These are phyloP conservation scores for Ammopiptanthus mongolicus DNA, from an alignment of 306 rosid genomes.

Conservation along the genomic window DNA sequence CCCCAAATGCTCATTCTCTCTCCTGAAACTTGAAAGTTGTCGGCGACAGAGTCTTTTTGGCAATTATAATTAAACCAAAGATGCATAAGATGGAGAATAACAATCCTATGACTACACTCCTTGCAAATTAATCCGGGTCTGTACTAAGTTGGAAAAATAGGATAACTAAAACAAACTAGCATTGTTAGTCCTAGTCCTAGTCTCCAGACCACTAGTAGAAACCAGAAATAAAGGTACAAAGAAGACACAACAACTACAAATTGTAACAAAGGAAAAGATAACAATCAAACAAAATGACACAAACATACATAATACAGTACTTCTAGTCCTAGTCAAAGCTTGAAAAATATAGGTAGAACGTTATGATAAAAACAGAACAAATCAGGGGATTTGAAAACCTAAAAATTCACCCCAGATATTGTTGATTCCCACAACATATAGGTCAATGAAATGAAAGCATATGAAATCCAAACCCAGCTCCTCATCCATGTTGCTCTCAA, in stretches of 20 bases:
- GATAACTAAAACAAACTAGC: slow-evolving; percentile 11
- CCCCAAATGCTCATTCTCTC: no score
- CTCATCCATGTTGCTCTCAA: no score
- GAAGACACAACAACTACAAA: slow-evolving; percentile 18
- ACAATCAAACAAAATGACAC: slow-evolving; percentile 26
- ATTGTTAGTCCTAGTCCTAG: background rate
- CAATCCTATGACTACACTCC: no score
- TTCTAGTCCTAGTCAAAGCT: slow-evolving; percentile 29
- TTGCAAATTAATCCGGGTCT: slow-evolving; percentile 17
- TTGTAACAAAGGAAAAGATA: slow-evolving; percentile 21
- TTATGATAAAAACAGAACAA: slow-evolving; percentile 24
- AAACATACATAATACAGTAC: slow-evolving; percentile 15
- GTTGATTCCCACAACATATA: no score
- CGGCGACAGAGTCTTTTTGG: no score
- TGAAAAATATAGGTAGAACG: background rate
- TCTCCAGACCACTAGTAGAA: background rate
- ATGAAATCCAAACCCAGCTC: no score
- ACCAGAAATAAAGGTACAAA: slow-evolving; percentile 29
- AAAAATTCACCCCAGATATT: slow-evolving; percentile 40
- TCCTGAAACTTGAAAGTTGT: no score
- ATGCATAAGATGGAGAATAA: no score
- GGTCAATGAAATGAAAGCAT: no score
- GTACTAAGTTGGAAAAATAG: slow-evolving; percentile 27
- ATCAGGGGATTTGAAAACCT: slow-evolving; percentile 50
- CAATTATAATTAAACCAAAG: no score